A percentile compares a stretch with the other conserved stretches of the same genome.
phyloP scores from a whole-genome alignment of 371 early-diverging fungal species.

The Apophysomyces sp. region DNA sequence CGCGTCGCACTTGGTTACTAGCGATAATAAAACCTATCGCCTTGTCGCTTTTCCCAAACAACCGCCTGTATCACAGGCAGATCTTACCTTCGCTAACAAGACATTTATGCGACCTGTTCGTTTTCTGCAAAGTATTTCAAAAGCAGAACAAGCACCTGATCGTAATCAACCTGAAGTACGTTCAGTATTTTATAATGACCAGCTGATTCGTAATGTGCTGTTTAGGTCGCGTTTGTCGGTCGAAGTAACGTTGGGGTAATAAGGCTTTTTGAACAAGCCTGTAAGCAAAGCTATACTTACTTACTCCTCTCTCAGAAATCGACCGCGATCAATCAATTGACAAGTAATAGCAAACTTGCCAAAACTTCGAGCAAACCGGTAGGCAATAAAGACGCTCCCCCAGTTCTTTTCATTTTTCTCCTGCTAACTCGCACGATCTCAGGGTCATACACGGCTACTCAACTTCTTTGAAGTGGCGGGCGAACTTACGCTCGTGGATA shows the following conservation, averaged over 20 bases:
- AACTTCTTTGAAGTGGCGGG: slow-evolving; percentile 68
- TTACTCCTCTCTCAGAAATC: slow-evolving; percentile 52
- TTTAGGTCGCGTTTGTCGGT: slow-evolving; percentile 72
- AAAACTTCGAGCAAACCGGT: slow-evolving; percentile 76
- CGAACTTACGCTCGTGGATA: slow-evolving; percentile 69
- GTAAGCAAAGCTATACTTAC: background rate
- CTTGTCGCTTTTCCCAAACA: slow-evolving; percentile 31
- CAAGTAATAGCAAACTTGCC: slow-evolving; percentile 59
- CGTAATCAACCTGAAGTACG: slow-evolving; percentile 32
- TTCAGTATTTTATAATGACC: background rate
- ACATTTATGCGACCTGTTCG: slow-evolving; percentile 41
- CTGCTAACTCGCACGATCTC: background rate
- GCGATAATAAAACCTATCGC: slow-evolving; percentile 1
- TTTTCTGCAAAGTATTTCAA: slow-evolving; percentile 37
- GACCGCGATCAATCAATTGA: slow-evolving; percentile 66
- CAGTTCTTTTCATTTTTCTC: background rate
- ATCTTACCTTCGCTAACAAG: slow-evolving; percentile 24
- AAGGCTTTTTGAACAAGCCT: background rate
- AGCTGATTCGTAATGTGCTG: background rate
- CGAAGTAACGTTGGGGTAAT: slow-evolving; percentile 75
- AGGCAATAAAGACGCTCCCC: slow-evolving; percentile 19
- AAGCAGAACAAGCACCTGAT: slow-evolving; percentile 30
- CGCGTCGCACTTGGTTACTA: slow-evolving; percentile 1
- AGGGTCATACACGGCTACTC: slow-evolving; percentile 73
- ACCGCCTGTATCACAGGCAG: slow-evolving; percentile 11